These are phyloP conservation scores for Nepenthes gracilis DNA, from an alignment of 148 eudicot genomes.

Conservation along the genomic window DNA sequence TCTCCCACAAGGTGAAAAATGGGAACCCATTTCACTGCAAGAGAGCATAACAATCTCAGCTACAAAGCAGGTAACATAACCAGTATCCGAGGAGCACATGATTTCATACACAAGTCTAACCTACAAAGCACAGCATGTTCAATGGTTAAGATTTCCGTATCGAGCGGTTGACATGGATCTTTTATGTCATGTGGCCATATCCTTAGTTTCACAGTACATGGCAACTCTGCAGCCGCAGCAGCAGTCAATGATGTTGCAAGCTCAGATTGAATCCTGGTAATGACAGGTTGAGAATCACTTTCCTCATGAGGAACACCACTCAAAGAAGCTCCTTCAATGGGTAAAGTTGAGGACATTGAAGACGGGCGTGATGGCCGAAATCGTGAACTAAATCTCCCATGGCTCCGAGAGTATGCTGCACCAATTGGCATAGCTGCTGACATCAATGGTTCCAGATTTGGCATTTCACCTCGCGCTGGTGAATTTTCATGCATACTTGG, in stretches of 20 bases:
- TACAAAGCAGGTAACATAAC: neutral
- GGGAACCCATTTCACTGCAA: conserved; percentile 99
- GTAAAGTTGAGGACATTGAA: conserved; percentile 20
- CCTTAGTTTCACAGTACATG: conserved; percentile 95
- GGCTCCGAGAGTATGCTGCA: conserved; percentile 23
- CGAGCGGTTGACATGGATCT: conserved; percentile 72
- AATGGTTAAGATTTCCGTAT: conserved; percentile 63
- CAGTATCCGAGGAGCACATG: neutral
- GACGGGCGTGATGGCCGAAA: conserved; percentile 43
- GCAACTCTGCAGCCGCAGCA: conserved; percentile 89
- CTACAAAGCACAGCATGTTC: conserved; percentile 99
- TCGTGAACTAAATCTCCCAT: conserved; percentile 39
- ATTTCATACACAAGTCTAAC: conserved; percentile 17
- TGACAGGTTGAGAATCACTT: conserved; percentile 36
- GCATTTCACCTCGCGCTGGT: conserved; percentile 19
- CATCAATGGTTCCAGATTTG: conserved; percentile 22
- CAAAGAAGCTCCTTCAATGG: conserved; percentile 28
- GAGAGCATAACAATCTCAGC: neutral
- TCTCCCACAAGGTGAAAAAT: conserved; percentile 98
- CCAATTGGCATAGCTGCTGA: conserved; percentile 20
- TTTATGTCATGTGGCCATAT: conserved; percentile 83
- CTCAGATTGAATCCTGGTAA: conserved; percentile 65
- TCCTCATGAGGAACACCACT: conserved; percentile 24
- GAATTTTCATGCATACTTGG: conserved; percentile 33
- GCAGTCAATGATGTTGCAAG: conserved; percentile 85